Evolutionary conservation across 495 filamentous ascomycete genomes (phyloP).

Genomic region (Neurospora tetrasperma): DNA sequence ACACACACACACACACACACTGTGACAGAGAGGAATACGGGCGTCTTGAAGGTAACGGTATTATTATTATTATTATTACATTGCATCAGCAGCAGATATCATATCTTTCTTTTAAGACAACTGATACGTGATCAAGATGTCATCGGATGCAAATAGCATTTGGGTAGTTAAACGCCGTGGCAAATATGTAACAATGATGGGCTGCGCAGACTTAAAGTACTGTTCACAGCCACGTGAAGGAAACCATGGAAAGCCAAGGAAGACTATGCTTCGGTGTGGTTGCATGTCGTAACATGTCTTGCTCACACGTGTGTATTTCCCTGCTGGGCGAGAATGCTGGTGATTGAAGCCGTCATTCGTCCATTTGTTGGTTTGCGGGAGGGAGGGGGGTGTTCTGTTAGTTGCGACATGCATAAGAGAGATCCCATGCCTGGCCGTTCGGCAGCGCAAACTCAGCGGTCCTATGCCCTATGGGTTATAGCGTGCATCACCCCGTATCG

Average conservation of each 20-base stretch:
- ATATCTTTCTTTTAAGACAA: background rate
- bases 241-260: background rate
- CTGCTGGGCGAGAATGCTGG: background rate
- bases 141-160: background rate
- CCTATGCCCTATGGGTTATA: background rate
- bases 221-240: background rate
- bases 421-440: background rate
- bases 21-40: background rate
- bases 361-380: background rate
- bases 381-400: background rate
- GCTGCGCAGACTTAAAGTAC: background rate
- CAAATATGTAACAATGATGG: background rate
- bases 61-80: background rate
- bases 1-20: background rate
- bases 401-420: background rate
- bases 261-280: background rate
- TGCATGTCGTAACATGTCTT: background rate
- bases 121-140: background rate
- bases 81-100: background rate
- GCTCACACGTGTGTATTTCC: background rate
- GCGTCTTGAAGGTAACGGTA: background rate
- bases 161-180: background rate
- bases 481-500: background rate
- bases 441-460: background rate
- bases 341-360: background rate